A percentile compares a stretch with the other conserved stretches of the same genome.
These are phyloP conservation scores for Pestalotiopsis fici DNA, from an alignment of 2,329 filamentous ascomycete genomes.

Conservation along the genomic window DNA sequence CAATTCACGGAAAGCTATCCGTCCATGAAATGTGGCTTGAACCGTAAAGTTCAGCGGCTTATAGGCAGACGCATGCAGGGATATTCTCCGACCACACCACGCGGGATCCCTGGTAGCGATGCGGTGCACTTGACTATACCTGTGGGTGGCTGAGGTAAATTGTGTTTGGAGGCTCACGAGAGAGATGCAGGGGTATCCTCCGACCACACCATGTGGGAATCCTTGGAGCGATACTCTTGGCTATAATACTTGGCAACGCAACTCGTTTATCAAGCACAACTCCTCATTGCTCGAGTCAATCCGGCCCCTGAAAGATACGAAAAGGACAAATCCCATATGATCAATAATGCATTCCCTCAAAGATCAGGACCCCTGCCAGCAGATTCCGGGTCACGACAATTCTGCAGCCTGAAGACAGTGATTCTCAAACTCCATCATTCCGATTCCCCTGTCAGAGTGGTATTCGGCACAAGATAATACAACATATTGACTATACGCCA, in stretches of 20 bases:
- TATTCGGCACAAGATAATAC: background rate
- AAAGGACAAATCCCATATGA: background rate
- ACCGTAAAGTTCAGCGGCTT: background rate
- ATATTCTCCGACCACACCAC: background rate
- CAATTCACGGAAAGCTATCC: background rate
- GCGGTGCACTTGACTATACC: background rate
- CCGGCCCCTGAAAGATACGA: background rate
- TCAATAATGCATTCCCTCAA: background rate
- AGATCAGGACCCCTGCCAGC: background rate
- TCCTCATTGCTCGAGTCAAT: background rate
- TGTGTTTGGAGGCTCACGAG: background rate
- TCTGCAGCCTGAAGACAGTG: background rate
- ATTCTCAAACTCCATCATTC: background rate
- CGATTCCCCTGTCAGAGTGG: background rate
- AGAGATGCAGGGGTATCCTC: background rate
- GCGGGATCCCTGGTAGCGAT: background rate
- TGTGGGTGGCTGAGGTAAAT: background rate
- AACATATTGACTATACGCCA: background rate
- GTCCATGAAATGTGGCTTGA: background rate
- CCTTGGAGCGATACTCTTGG: background rate
- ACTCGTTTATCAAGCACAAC: background rate
- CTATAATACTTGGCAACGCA: background rate
- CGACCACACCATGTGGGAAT: background rate
- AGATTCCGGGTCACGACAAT: background rate
- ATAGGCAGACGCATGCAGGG: background rate